These are phyloP conservation scores for Arthrobotrys pseudoclavata DNA, from an alignment of 2,329 filamentous ascomycete genomes.

Conservation along the genomic window DNA sequence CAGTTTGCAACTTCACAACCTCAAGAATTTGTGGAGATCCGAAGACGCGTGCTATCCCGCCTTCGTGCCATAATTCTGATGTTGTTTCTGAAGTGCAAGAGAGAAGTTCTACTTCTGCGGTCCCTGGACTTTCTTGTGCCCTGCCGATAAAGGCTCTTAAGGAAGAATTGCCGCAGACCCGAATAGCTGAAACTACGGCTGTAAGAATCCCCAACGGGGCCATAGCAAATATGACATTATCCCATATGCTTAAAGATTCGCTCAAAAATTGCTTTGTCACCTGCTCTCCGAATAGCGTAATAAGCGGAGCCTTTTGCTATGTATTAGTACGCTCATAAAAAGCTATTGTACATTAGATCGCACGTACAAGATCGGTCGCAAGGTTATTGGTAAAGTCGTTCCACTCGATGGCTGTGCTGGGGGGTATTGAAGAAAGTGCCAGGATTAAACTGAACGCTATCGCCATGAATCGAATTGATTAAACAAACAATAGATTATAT, in stretches of 20 bases:
- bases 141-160: constrained; percentile 66
- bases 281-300: constrained; percentile 64
- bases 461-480: no score
- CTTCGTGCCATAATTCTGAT: constrained; percentile 23
- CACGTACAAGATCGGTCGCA: constrained; percentile 34
- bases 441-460: background rate
- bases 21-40: constrained; percentile 17
- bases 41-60: constrained; percentile 11
- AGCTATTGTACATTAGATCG: no score
- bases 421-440: background rate
- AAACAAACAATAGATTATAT: no score
- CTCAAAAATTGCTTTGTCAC: constrained; percentile 65
- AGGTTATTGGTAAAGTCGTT: constrained; percentile 37
- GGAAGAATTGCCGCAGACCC: constrained; percentile 63
- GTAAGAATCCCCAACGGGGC: constrained; percentile 66
- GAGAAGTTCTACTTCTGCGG: constrained; percentile 63
- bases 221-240: constrained; percentile 60
- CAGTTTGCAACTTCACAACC: background rate
- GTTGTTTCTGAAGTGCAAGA: constrained; percentile 61
- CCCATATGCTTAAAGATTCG: constrained; percentile 60
- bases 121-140: constrained; percentile 63
- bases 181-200: constrained; percentile 64
- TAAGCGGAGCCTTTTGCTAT: constrained; percentile 53
- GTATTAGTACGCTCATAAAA: background rate
- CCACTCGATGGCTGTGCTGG: constrained; percentile 6